Percentiles rank a stretch among this genome's conserved stretches.
Evolutionary conservation across 1,284 basidiomycete species (phyloP).

Genomic region (Cryptococcus hybrid): DNA sequence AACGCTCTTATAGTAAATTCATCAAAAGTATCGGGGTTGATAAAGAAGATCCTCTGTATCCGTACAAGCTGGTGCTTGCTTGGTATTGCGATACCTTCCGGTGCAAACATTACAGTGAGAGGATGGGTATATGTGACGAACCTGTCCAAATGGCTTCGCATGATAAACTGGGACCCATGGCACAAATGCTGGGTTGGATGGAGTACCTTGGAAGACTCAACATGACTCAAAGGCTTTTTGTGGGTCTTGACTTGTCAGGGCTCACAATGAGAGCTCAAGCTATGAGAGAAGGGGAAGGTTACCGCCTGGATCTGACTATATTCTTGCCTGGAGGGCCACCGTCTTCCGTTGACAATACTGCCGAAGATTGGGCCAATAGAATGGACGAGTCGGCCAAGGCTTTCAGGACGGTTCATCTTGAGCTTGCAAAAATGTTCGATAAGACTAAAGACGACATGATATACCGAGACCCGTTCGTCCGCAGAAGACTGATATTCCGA

Average conservation of each 20-base stretch:
- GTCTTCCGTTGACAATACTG: not conserved
- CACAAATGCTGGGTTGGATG: conserved; percentile 11
- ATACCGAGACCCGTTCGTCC: conserved; percentile 1
- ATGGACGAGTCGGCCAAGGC: conserved; percentile 4
- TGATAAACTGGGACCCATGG: not conserved
- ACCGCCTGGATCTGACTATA: conserved; percentile 15
- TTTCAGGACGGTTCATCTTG: conserved; percentile 5
- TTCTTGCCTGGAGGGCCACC: conserved; percentile 14
- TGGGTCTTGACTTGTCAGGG: conserved; percentile 15
- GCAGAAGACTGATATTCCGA: conserved; percentile 15
- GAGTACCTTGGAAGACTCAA: conserved; percentile 13
- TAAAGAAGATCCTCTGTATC: not conserved
- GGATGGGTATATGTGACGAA: conserved; percentile 11
- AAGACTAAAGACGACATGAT: conserved; percentile 5
- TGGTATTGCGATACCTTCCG: conserved; percentile 14
- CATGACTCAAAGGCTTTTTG: conserved; percentile 10
- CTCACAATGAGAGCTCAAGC: conserved; percentile 11
- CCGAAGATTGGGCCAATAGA: conserved; percentile 5
- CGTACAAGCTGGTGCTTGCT: conserved; percentile 5
- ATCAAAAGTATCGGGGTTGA: not conserved
- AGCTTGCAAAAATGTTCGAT: conserved; percentile 1
- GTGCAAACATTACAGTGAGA: not conserved
- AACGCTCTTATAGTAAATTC: not conserved
- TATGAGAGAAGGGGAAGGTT: conserved; percentile 7
- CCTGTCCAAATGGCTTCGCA: conserved; percentile 6